These are phyloP conservation scores for Yamadazyma sp. DNA, from an alignment of 805 yeast species.

Conservation along the genomic window DNA sequence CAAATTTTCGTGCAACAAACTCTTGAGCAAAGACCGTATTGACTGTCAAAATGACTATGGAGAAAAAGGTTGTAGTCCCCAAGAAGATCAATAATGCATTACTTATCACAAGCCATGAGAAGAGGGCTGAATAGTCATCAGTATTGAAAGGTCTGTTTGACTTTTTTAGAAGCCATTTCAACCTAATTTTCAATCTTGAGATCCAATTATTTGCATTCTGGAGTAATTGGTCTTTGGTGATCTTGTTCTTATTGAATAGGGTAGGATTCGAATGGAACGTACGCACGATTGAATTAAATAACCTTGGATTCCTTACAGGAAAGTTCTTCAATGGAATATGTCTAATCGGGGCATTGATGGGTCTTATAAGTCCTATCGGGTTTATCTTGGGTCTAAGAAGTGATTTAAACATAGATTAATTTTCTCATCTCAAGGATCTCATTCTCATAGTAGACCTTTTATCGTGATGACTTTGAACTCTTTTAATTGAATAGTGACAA, in stretches of 20 bases:
- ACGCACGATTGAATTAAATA: too few species aligned
- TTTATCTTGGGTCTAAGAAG: too few species aligned
- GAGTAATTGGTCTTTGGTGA: constrained; percentile 11
- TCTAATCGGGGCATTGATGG: too few species aligned
- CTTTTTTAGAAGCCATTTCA: constrained; percentile 73
- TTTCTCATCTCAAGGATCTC: too few species aligned
- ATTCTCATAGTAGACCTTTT: too few species aligned
- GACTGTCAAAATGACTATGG: constrained; percentile 69
- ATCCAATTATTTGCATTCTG: constrained; percentile 13
- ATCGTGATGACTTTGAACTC: too few species aligned
- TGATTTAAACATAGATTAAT: too few species aligned
- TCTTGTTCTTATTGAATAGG: constrained; percentile 1
- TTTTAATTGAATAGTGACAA: too few species aligned
- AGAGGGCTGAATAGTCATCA: constrained; percentile 88
- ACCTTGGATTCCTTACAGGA: too few species aligned
- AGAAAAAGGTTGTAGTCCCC: constrained; percentile 91
- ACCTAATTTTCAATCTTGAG: constrained; percentile 27
- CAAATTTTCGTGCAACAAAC: constrained; percentile 74
- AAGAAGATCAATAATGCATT: constrained; percentile 74
- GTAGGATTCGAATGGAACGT: constrained; percentile 3
- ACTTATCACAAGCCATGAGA: constrained; percentile 90
- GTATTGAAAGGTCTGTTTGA: constrained; percentile 82
- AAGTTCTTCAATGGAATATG: too few species aligned
- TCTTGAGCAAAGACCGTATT: constrained; percentile 90
- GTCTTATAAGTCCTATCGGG: too few species aligned